A percentile compares a stretch with the other conserved stretches of the same genome.
phyloP scores from a whole-genome alignment of 306 rosid species.

The Ammopiptanthus mongolicus region DNA sequence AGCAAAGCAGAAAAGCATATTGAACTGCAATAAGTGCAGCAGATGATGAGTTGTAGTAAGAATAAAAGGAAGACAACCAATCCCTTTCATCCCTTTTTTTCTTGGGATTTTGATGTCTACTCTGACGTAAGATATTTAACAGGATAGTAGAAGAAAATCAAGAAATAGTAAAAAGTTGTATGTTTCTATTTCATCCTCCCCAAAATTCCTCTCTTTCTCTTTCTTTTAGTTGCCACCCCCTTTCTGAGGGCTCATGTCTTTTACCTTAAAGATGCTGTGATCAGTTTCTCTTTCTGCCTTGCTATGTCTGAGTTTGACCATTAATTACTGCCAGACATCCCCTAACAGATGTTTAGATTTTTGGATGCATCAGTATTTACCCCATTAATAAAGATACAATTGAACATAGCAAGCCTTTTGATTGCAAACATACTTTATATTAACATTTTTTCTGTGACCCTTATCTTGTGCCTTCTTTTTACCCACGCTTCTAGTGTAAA shows the following conservation, averaged over 20 bases:
- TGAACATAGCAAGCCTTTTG: constrained; percentile 9
- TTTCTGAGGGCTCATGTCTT: background rate
- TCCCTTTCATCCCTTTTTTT: constrained; percentile 1
- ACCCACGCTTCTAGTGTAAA: background rate
- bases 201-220: background rate
- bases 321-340: background rate
- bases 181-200: background rate
- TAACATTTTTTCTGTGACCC: background rate
- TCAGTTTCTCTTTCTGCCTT: background rate
- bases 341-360: constrained; percentile 1
- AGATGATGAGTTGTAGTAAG: background rate
- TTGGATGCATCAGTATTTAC: background rate
- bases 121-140: background rate
- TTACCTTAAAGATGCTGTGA: constrained; percentile 1
- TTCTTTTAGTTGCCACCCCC: background rate
- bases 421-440: background rate
- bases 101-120: background rate
- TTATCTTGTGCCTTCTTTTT: background rate
- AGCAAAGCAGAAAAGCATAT: background rate
- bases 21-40: background rate
- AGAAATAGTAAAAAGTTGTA: background rate
- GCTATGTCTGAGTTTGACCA: background rate
- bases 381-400: background rate
- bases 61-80: background rate
- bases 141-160: background rate